Base-by-base conservation (phyloP, 2,329 filamentous ascomycete species). In the Nothophoma quercina region DNA sequence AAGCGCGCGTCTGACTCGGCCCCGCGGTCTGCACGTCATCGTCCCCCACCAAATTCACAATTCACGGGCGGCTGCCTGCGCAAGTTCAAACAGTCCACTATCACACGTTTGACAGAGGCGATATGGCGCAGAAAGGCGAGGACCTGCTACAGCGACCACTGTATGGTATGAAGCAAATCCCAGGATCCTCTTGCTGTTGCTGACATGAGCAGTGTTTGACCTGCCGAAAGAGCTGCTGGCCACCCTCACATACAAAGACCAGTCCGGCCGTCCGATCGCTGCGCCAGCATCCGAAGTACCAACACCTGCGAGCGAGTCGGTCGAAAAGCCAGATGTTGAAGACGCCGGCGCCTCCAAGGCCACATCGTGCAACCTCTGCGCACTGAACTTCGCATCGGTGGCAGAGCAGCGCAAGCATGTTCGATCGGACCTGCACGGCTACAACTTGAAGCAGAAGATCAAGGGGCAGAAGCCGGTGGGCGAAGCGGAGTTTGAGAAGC, bases 381-480 rank as follows among this genome's bases (percentile, higher is more conserved):
- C 82, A 30, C 81, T 92, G 29, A 79, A 83, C 5, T 96, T 96
- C 65, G 69, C 81, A 25, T 88, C 82, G 8, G 82, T 96, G 7
- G 81, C 86, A 55, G 93, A 98, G 56, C 93, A 98, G 71, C 85
- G 91, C 56, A 83, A 85, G 53, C 95, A 99, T 75, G 86, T 91
- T 51, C 89, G 90, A 65, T 96, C 93, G 8, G 95, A 99, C 68
- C 81, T 96, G 40, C 95, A 99, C 73, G 85, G 88, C 60, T 99
- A 97, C 77, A 99, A 99, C 71, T 77, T 98, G 56, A 98, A 96
- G 76, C 90, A 93, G 71, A 96, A 91, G 78, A 78, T 96, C 50
- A 86, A 91, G 38, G 90, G 90, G 0, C 81, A 82, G 51, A 83
- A 82, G 8, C 76, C 90, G 0, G 88, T 97, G 1, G 85, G 85